These are phyloP conservation scores for Brasilioporus rufonigricans DNA, from an alignment of 768 basidiomycete genomes.

Conservation along the genomic window DNA sequence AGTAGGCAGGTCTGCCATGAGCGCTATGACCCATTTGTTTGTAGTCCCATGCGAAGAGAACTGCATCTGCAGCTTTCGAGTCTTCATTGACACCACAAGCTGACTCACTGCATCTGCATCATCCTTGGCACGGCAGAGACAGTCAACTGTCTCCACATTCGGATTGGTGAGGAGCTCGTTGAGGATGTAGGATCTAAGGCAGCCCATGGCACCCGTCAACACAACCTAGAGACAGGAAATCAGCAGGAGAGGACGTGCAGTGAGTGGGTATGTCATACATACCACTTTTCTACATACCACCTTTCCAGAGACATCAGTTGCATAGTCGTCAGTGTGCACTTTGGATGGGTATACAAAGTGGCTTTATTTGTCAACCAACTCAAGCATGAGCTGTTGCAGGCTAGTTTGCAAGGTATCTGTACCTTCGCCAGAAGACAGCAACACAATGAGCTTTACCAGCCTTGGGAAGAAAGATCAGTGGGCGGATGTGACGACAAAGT, in stretches of 20 bases:
- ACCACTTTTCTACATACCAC: too few species aligned
- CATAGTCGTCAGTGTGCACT: slow-evolving; percentile 3
- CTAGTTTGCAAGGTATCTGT: slow-evolving; percentile 16
- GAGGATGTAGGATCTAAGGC: slow-evolving; percentile 52
- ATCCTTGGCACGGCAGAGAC: slow-evolving; percentile 48
- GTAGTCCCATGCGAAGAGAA: background rate
- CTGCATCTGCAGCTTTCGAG: slow-evolving; percentile 26
- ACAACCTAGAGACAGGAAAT: slow-evolving; percentile 23
- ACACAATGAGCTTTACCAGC: slow-evolving; percentile 41
- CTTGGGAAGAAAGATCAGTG: slow-evolving; percentile 19
- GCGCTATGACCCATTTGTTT: slow-evolving; percentile 35
- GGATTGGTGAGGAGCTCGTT: slow-evolving; percentile 38
- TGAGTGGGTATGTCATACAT: background rate
- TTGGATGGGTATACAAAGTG: slow-evolving; percentile 6
- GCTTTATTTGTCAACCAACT: slow-evolving; percentile 44
- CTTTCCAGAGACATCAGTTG: slow-evolving; percentile 2
- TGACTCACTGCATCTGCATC: slow-evolving; percentile 43
- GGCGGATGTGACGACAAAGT: background rate
- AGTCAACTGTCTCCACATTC: slow-evolving; percentile 42
- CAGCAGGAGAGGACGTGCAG: background rate
- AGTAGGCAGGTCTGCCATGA: slow-evolving; percentile 42
- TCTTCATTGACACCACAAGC: slow-evolving; percentile 39
- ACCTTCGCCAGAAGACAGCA: slow-evolving; percentile 32
- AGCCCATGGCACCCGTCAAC: slow-evolving; percentile 53
- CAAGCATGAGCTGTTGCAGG: slow-evolving; percentile 41